phyloP scores from a whole-genome alignment of 352 stramenopile genomes.

The Phytopythium boreale region DNA sequence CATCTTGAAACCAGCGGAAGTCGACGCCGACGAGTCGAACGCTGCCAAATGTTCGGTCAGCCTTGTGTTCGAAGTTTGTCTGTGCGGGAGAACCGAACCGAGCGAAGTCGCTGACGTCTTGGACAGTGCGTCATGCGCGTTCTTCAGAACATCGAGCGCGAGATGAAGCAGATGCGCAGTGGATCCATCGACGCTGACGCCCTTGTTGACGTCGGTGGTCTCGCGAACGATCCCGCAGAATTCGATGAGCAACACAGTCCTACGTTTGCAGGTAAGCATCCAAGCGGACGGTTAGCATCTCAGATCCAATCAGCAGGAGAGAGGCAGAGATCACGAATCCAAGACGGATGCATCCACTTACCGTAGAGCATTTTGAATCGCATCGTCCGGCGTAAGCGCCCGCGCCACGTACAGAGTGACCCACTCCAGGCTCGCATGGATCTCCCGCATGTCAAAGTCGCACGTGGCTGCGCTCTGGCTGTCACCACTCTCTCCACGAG shows the following conservation, averaged over 20 bases:
- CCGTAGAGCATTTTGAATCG: constrained; percentile 22
- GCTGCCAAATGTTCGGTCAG: constrained; percentile 10
- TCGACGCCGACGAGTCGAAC: constrained; percentile 9
- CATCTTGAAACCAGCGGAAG: constrained; percentile 9
- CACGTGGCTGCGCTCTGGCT: not conserved
- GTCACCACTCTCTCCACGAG: not conserved
- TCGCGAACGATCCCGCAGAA: constrained; percentile 60
- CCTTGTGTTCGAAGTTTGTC: not conserved
- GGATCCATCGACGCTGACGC: not conserved
- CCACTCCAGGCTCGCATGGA: constrained; percentile 28
- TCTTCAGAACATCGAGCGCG: constrained; percentile 9
- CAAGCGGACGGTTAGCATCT: constrained; percentile 5
- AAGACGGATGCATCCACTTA: too few relatives aligned
- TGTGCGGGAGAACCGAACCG: not conserved
- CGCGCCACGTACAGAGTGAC: constrained; percentile 36
- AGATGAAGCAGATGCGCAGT: constrained; percentile 11
- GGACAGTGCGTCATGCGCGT: constrained; percentile 7
- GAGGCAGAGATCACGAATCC: constrained; percentile 3
- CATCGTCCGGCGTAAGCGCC: constrained; percentile 19
- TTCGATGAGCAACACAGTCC: constrained; percentile 68
- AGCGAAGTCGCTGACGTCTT: constrained; percentile 3
- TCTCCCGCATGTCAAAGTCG: constrained; percentile 31
- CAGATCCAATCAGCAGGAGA: constrained; percentile 1
- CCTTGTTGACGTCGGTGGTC: constrained; percentile 17
- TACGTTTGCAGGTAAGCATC: constrained; percentile 13